Conservation (phyloP, 306 rosid species). For the Acacia confusa region DNA sequence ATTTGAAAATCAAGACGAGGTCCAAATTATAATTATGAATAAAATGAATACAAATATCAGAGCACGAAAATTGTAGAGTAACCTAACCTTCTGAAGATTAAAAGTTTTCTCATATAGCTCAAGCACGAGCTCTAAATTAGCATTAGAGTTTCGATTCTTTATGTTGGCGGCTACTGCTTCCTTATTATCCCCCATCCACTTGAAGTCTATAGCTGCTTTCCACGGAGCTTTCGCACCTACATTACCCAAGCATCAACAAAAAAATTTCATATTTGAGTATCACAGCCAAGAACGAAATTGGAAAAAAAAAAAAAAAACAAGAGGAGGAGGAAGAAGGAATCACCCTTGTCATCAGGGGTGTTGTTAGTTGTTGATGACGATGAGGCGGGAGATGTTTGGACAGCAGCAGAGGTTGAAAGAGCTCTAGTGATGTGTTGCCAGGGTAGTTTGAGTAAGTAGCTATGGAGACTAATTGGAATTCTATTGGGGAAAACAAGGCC, state of each 20-base stretch:
- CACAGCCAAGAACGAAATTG: neutral
- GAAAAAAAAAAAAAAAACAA: neutral
- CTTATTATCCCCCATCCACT: slow-evolving; percentile 92
- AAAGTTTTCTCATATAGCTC: slow-evolving; percentile 69
- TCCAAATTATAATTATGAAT: neutral
- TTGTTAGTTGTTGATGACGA: slow-evolving; percentile 17
- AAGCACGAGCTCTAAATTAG: slow-evolving; percentile 79
- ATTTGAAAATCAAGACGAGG: neutral
- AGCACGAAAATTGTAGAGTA: slow-evolving; percentile 8
- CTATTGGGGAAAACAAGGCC: slow-evolving; percentile 33
- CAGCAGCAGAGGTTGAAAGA: slow-evolving; percentile 49
- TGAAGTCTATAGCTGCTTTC: slow-evolving; percentile 91
- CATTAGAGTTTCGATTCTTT: slow-evolving; percentile 69
- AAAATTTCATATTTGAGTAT: neutral
- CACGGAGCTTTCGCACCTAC: slow-evolving; percentile 69
- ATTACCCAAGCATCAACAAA: slow-evolving; percentile 10
- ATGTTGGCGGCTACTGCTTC: slow-evolving; percentile 74
- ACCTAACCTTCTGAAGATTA: slow-evolving; percentile 81
- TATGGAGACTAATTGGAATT: slow-evolving; percentile 22
- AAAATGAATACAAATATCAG: neutral
- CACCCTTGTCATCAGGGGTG: slow-evolving; percentile 52
- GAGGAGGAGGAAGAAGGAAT: neutral
- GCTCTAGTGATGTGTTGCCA: slow-evolving; percentile 38
- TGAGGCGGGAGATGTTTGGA: slow-evolving; percentile 40
- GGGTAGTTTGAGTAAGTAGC: slow-evolving; percentile 38